Base-by-base conservation (phyloP, 2,329 filamentous ascomycete genomes). In the Penicillium griseofulvum region DNA sequence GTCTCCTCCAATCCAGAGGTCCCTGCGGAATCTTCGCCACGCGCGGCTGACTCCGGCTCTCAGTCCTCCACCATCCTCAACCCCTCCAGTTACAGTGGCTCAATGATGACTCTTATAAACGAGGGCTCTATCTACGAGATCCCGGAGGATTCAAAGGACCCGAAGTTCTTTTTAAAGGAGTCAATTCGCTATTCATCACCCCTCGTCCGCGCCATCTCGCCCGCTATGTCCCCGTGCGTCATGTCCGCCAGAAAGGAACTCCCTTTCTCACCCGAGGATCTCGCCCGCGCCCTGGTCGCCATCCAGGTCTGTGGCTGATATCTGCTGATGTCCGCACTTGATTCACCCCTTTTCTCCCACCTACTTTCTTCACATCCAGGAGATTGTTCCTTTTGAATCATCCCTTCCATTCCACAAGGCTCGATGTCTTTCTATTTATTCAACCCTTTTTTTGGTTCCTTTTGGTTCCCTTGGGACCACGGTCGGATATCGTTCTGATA, bases 31-130 rank as follows among this genome's bases (percentile, higher is more conserved):
- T 60, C 68, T 56, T 65, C 38, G 49, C 60, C 48, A 59, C 66
- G 68, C 51, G 68, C 67, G 34, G 59, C 61, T 43, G 63, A 66
- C 46, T 58, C 61, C 16, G 69, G 63, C 33, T 75, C 72, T 4
- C 65, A 72, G 41, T 71, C 72, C 4, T 74, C 72, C 6, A 74
- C 72, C 8, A 61, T 68, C 45, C 65, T 74, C 55, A 69, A 70
- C 49, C 59, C 69, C 14, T 66, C 71, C 26, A 74, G 71, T 54
- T 70, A 67, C 45, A 68, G 57, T 51, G 67, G 66, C 38, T 74
- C 72, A 5, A 63, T 69, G 55, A 68, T 67, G 67, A 74, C 72
- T 1, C 62, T 74, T 2, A 65, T 67, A 19, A 63, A 64, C 8
- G 70, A 70, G 38, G 46, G 37, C n/a, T 60, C 59, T 3, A 34